phyloP scores from a whole-genome alignment of 306 rosid genomes.

The Quercus dentata region DNA sequence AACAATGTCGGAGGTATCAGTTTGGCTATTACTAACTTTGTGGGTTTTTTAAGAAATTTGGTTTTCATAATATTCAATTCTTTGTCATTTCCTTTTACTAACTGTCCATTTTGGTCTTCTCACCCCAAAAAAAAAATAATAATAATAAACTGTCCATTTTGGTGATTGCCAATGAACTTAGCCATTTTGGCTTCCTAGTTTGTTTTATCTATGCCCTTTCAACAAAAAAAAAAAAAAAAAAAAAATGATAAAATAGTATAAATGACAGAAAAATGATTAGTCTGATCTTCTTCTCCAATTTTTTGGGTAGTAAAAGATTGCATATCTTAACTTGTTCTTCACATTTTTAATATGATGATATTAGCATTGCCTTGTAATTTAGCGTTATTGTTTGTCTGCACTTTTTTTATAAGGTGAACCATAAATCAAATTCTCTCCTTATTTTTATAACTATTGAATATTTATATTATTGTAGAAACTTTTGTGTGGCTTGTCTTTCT shows the following conservation, averaged over 20 bases:
- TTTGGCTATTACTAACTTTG: background rate
- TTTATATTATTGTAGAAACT: background rate
- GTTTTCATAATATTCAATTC: background rate
- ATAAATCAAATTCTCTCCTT: no score
- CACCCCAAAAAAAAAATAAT: no score
- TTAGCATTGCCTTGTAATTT: no score
- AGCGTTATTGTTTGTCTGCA: no score
- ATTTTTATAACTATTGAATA: no score
- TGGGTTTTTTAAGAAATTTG: background rate
- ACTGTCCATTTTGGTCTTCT: background rate
- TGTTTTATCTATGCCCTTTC: no score
- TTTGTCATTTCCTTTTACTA: background rate
- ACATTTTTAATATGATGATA: background rate
- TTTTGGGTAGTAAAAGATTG: background rate
- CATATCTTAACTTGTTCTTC: background rate
- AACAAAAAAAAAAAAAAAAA: no score
- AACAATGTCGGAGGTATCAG: conserved; percentile 75
- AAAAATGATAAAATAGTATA: background rate
- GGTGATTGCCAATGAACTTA: background rate
- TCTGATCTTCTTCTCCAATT: background rate
- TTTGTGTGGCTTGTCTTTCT: background rate
- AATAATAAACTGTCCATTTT: background rate
- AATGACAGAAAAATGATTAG: background rate
- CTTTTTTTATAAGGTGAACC: no score
- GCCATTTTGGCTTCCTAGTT: no score